Evolutionary conservation across 2,329 filamentous ascomycete species (phyloP), one percentile per base, ranked within the genome.

Genomic region (Hymenoscyphus salicellus): DNA sequence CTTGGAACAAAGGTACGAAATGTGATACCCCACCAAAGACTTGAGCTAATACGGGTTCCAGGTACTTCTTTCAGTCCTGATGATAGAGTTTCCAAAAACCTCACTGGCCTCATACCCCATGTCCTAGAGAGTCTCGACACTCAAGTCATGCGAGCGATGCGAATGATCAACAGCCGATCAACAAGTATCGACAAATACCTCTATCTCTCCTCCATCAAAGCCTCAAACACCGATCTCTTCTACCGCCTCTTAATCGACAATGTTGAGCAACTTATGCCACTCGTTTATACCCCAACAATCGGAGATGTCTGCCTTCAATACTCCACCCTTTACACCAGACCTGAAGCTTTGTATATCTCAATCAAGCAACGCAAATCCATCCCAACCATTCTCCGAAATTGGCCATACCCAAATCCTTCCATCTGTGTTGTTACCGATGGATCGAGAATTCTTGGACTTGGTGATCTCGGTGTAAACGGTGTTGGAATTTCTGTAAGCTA

Each of bases 341-440:
- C 95, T 26, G 95, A 98, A 83, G 93, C 90, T 70, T 86, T 98
- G 79, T 99, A 98, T 82, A 91, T 99, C 70, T 97, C 93, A 66
- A 97, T 92, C 79, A 91, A 92, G 79, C 94, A 99, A 82, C 89
- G 91, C 70, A 95, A 93, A 75, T 92, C 94, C 68, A 91, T 98
- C 69, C 87, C 88, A 73, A 89, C 90, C 56, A 93, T 98, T 77
- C 88, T 98, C 70, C 83, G 88, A 75, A 98, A 98, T 79, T 99
- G 95, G 95, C 93, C 92, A 32, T 89, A 95, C 77, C 80, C 84
- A 69, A 87, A 92, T 70, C 94, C 96, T 36, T 92, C 97, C 78
- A 99, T 99, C 76, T 96, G 93, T 75, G 93, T 97, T 76, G 89
- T 99, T 72, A 98, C 95, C 17, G 95, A 99, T 77, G 95, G 95